Base-by-base conservation (phyloP, 2,329 filamentous ascomycete species). In the Trichoderma brevicompactum region DNA sequence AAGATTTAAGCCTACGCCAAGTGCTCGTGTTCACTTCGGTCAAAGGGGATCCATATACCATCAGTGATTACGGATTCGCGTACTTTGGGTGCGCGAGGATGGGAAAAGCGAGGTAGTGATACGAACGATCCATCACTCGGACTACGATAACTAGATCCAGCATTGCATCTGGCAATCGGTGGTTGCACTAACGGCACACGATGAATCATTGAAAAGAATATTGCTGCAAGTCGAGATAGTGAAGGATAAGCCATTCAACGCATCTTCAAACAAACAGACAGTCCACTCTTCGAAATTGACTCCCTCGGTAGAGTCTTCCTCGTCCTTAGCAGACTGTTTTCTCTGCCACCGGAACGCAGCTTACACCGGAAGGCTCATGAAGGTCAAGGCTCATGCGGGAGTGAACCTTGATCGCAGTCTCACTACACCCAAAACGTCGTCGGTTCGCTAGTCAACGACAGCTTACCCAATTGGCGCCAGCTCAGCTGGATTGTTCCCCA, bases 321-420 rank as follows among this genome's bases (percentile, higher is more conserved):
- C 19, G 28, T 38, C 2, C 34, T 28, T 12, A 52, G n/a, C 7
- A 41, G 23, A 8, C 32, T n/a, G 10, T n/a, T 38, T n/a, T n/a
- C 23, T 28, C 23, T 28, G n/a, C n/a, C 23, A 28, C 32, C 10
- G 17, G 15, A 19, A 56, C 28, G 17, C 40, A 54, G 60, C 40
- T 41, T 38, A 54, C 28, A 54, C 49, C 12, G 12, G 2, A 12
- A 12, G 38, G n/a, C 36, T 15, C 6, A 23, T 10, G 28, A 44
- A 38, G 49, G 10, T 54, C 32, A 41, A 36, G 15, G 19, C 12
- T 41, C 34, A 13, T 41, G 7, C 17, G 44, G 13, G 52, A 54
- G 15, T 44, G 60, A 54, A 63, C 40, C 28, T 46, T 54, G 49
- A 36, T 46, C 40, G 28, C 13, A 32, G 49, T 62, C 12, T 9